Conservation (phyloP, 108 stramenopile species). For the Conticribra guillardii region DNA sequence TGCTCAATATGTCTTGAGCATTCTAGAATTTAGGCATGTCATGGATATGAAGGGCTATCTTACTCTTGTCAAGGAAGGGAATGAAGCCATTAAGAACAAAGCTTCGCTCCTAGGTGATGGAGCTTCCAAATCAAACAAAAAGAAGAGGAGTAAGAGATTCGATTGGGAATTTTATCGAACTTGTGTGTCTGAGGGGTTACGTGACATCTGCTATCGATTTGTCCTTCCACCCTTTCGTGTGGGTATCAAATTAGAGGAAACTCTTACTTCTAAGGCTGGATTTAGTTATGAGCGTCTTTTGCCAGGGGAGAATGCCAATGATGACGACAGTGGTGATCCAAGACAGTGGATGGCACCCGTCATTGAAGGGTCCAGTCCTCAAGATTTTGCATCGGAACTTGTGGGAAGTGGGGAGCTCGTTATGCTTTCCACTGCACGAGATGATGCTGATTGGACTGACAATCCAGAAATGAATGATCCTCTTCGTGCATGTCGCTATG, state of each 20-base stretch:
- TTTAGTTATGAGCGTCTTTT: slow-evolving; percentile 72
- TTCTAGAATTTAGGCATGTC: slow-evolving; percentile 71
- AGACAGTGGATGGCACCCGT: slow-evolving; percentile 75
- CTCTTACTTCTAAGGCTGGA: slow-evolving; percentile 41
- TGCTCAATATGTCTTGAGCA: slow-evolving; percentile 56
- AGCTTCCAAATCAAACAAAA: slow-evolving; percentile 37
- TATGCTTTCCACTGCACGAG: slow-evolving; percentile 60
- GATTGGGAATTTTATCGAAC: slow-evolving; percentile 87
- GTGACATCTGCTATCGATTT: slow-evolving; percentile 79
- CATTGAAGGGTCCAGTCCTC: slow-evolving; percentile 53
- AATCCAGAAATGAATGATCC: slow-evolving; percentile 64
- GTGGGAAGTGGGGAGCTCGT: slow-evolving; percentile 86
- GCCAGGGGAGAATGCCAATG: slow-evolving; percentile 65
- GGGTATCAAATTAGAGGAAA: slow-evolving; percentile 85
- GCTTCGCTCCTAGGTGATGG: slow-evolving; percentile 22
- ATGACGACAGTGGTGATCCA: slow-evolving; percentile 53
- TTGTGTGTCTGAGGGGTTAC: slow-evolving; percentile 80
- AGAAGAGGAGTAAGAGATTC: slow-evolving; percentile 78
- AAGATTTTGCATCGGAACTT: slow-evolving; percentile 76
- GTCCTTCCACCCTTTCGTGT: slow-evolving; percentile 75
- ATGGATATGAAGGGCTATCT: slow-evolving; percentile 81
- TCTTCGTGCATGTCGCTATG: slow-evolving; percentile 81
- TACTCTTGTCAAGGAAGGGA: slow-evolving; percentile 83
- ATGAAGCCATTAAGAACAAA: slow-evolving; percentile 78
- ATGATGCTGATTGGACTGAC: slow-evolving; percentile 52